Conservation (phyloP, 1,139 yeast species). For the Saccharomycopsis hybrid region DNA sequence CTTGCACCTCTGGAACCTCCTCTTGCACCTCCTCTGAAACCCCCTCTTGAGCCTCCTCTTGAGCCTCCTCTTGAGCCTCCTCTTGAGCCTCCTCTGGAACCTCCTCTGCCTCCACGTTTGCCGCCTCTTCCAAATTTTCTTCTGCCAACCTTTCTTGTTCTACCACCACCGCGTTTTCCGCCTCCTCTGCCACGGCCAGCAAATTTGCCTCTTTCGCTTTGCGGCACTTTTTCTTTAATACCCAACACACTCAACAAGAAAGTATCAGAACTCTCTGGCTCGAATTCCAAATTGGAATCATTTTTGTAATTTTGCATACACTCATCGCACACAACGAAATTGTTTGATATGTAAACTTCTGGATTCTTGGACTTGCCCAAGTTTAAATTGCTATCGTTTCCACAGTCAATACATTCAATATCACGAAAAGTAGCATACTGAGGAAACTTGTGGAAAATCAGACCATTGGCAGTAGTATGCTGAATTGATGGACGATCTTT, state of each 20-base stretch:
- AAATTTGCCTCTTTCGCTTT: slow-evolving; percentile 23
- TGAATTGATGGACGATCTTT: slow-evolving; percentile 42
- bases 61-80: slow-evolving; percentile 5
- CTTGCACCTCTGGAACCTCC: slow-evolving; percentile 16
- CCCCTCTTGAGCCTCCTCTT: slow-evolving; percentile 3
- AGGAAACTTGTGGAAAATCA: slow-evolving; percentile 42
- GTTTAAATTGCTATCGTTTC: slow-evolving; percentile 35
- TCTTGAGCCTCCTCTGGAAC: slow-evolving; percentile 4
- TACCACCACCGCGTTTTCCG: slow-evolving; percentile 25
- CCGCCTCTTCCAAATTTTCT: slow-evolving; percentile 24
- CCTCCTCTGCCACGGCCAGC: slow-evolving; percentile 25
- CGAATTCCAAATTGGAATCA: slow-evolving; percentile 26
- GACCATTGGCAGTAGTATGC: slow-evolving; percentile 49
- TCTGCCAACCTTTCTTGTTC: slow-evolving; percentile 28
- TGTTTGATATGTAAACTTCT: slow-evolving; percentile 19
- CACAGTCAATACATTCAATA: slow-evolving; percentile 42
- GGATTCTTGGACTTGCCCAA: slow-evolving; percentile 29
- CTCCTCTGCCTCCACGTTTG: slow-evolving; percentile 27
- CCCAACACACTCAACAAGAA: slow-evolving; percentile 46
- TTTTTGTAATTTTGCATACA: slow-evolving; percentile 34
- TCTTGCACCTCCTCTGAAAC: slow-evolving; percentile 25
- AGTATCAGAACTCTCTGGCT: slow-evolving; percentile 42
- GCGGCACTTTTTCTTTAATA: slow-evolving; percentile 34
- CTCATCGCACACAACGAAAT: slow-evolving; percentile 35
- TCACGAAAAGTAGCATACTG: slow-evolving; percentile 47